Conservation (phyloP, 345 rosid genomes). For the Anacardium occidentale region DNA sequence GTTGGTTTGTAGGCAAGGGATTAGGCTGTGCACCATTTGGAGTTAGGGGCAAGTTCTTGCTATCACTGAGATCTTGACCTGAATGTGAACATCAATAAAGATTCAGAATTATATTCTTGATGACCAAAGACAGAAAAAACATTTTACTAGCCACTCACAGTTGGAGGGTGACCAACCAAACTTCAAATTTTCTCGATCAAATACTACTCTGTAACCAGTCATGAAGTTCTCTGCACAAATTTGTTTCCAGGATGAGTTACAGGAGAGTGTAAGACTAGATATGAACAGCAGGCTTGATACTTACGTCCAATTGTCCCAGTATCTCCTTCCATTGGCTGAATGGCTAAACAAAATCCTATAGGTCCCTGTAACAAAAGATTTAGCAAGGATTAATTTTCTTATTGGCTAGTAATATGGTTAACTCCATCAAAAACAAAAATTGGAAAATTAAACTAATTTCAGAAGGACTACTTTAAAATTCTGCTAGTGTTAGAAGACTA, state of each 20-base stretch:
- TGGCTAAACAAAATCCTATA: conserved; percentile 65
- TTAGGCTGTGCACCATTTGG: conserved; percentile 42
- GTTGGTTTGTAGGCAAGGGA: conserved; percentile 74
- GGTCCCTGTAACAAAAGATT: conserved; percentile 41
- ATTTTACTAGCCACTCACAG: conserved; percentile 47
- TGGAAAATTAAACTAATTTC: not conserved
- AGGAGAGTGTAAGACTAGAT: not conserved
- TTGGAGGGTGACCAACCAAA: conserved; percentile 80
- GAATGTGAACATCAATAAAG: conserved; percentile 12
- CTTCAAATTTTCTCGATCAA: conserved; percentile 78
- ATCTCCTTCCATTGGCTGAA: conserved; percentile 56
- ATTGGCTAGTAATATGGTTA: not conserved
- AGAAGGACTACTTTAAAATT: not conserved
- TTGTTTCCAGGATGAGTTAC: conserved; percentile 1
- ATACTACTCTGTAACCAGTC: conserved; percentile 72
- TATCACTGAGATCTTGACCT: conserved; percentile 59
- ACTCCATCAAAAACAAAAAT: not conserved
- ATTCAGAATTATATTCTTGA: conserved; percentile 1
- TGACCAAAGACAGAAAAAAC: too few relatives aligned
- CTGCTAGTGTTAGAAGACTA: not conserved
- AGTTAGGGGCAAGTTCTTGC: conserved; percentile 36
- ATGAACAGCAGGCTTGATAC: conserved; percentile 25
- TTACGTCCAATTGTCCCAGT: conserved; percentile 73
- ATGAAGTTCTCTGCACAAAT: conserved; percentile 76
- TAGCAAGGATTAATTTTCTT: conserved; percentile 10